phyloP scores from a whole-genome alignment of 1,139 yeast genomes.

The Pichia sp. region DNA sequence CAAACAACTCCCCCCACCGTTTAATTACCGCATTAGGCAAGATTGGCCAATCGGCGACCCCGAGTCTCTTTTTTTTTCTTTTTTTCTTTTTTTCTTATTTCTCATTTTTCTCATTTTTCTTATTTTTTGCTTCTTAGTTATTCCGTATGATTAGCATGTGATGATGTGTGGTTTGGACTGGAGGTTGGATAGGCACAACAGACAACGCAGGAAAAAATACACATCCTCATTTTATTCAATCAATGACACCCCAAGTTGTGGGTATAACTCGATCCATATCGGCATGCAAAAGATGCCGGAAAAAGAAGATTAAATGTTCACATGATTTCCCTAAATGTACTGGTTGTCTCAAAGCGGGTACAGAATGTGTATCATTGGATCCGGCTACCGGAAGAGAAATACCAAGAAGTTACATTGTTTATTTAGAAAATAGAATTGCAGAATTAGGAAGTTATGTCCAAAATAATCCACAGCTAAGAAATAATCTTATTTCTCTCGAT shows the following conservation, averaged over 20 bases:
- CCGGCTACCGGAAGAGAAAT: slow-evolving; percentile 84
- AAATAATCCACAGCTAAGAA: not conserved
- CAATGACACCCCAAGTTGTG: slow-evolving; percentile 9
- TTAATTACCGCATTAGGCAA: not conserved
- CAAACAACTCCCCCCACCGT: not conserved
- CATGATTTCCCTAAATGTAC: slow-evolving; percentile 76
- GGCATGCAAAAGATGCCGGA: slow-evolving; percentile 80
- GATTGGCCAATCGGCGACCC: not conserved
- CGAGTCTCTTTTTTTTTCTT: not conserved
- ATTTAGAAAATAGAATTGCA: slow-evolving; percentile 60
- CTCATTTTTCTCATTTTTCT: no score
- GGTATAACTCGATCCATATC: slow-evolving; percentile 52
- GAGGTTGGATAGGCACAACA: not conserved
- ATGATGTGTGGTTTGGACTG: no score
- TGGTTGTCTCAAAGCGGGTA: slow-evolving; percentile 60
- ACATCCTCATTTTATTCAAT: not conserved
- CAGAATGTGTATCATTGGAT: slow-evolving; percentile 75
- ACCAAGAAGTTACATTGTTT: slow-evolving; percentile 73
- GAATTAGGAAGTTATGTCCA: slow-evolving; percentile 46
- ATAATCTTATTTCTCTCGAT: not conserved
- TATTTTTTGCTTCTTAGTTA: no score
- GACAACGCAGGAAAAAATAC: not conserved
- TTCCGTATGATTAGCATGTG: no score
- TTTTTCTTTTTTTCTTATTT: no score
- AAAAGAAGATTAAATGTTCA: slow-evolving; percentile 77